Percentiles rank a stretch among this genome's conserved stretches.
These are phyloP conservation scores for Penicillium sp. DNA, from an alignment of 2,329 filamentous ascomycete genomes.

Conservation along the genomic window DNA sequence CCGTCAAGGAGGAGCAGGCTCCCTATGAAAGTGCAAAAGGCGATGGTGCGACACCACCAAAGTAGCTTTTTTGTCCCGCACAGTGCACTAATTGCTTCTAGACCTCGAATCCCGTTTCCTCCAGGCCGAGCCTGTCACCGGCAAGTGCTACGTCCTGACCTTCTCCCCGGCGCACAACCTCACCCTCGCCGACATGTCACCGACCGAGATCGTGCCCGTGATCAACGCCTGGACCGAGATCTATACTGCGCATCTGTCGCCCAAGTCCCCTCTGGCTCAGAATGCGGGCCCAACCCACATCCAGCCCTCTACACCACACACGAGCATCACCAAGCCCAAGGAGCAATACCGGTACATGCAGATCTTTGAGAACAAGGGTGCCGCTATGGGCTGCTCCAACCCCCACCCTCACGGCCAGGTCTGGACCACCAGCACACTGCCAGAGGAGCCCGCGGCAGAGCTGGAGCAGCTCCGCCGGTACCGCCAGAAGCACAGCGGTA, in stretches of 20 bases:
- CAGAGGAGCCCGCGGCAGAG: conserved; percentile 84
- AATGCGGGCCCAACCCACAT: conserved; percentile 50
- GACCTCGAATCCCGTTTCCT: conserved; percentile 76
- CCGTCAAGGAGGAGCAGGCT: conserved; percentile 89
- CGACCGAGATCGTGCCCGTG: conserved; percentile 75
- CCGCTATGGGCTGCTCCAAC: conserved; percentile 98
- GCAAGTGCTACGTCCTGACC: conserved; percentile 95
- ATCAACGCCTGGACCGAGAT: conserved; percentile 90
- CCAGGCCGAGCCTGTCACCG: conserved; percentile 81
- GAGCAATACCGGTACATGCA: conserved; percentile 95
- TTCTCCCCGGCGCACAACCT: conserved; percentile 90
- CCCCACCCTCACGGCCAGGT: conserved; percentile 96
- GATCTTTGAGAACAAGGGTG: conserved; percentile 98
- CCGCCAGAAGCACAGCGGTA: conserved; percentile 68
- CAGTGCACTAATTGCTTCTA: conserved; percentile 35
- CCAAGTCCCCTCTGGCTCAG: conserved; percentile 64
- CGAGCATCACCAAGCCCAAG: conserved; percentile 56
- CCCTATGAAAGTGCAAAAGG: conserved; percentile 65
- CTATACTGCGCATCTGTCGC: conserved; percentile 78
- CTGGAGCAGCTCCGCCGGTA: conserved; percentile 78
- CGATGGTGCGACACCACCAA: conserved; percentile 47
- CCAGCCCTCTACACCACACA: conserved; percentile 49
- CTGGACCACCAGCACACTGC: conserved; percentile 89
- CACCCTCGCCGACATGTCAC: conserved; percentile 85
- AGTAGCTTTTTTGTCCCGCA: neutral